phyloP scores from a whole-genome alignment of 164 flowering plant genomes.

The Echeveria elegans region DNA sequence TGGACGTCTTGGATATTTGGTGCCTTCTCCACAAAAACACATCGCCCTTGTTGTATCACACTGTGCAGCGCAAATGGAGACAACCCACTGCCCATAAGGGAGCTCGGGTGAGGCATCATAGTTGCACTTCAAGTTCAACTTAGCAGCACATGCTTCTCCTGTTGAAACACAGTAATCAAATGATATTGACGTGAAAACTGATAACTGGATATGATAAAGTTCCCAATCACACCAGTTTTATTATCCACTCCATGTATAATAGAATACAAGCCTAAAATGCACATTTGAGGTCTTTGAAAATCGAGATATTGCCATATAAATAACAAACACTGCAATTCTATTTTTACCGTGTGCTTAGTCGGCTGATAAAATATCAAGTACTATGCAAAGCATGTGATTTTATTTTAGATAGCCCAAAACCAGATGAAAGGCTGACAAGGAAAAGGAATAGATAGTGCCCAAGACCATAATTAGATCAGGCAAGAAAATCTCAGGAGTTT shows the following conservation, averaged over 20 bases:
- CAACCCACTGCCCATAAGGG: constrained; percentile 92
- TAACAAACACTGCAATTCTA: neutral
- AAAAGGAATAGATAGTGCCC: neutral
- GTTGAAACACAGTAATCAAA: constrained; percentile 12
- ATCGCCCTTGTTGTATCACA: constrained; percentile 92
- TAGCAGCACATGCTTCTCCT: constrained; percentile 84
- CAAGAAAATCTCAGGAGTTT: neutral
- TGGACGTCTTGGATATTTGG: constrained; percentile 97
- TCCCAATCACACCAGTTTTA: neutral
- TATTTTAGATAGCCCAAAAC: neutral
- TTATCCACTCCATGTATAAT: no score
- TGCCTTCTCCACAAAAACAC: constrained; percentile 98
- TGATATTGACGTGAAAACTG: neutral
- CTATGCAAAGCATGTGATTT: neutral
- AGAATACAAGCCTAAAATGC: no score
- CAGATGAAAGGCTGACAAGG: neutral
- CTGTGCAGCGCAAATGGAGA: constrained; percentile 76
- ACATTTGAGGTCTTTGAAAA: neutral
- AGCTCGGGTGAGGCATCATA: constrained; percentile 39
- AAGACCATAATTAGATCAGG: neutral
- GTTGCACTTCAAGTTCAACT: constrained; percentile 60
- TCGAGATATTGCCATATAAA: neutral
- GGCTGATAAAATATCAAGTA: neutral
- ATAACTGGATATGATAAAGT: neutral
- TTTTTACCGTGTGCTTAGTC: no score